These are phyloP conservation scores for Trametes sp. DNA, from an alignment of 1,284 basidiomycete species.

Conservation along the genomic window DNA sequence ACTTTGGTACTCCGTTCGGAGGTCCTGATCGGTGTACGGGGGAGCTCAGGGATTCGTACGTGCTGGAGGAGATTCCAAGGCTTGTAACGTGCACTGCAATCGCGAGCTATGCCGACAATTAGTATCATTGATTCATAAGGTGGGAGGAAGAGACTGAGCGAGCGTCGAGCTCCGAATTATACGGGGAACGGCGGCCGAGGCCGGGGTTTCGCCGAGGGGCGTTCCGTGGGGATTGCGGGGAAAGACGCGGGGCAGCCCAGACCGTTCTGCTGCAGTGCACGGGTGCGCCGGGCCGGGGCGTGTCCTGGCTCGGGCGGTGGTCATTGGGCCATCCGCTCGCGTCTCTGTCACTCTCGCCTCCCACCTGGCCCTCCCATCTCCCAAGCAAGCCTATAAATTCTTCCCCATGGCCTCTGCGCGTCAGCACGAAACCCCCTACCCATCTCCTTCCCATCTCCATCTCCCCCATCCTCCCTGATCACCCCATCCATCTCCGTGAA, in stretches of 20 bases:
- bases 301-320: too few relatives aligned
- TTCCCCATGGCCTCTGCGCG: slow-evolving; percentile 2
- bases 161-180: not conserved
- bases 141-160: too few relatives aligned
- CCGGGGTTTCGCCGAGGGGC: slow-evolving; percentile 15
- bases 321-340: too few relatives aligned
- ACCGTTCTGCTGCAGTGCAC: not conserved
- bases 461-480: too few relatives aligned
- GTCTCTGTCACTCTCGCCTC: not conserved
- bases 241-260: slow-evolving; percentile 15
- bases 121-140: too few relatives aligned
- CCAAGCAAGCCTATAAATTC: slow-evolving; percentile 22
- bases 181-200: not conserved
- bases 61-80: too few relatives aligned
- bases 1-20: too few relatives aligned
- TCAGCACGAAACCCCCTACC: not conserved
- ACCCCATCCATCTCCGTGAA: slow-evolving; percentile 2
- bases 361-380: not conserved
- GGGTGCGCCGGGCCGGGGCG: slow-evolving; percentile 11
- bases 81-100: too few relatives aligned
- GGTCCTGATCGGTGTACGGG: too few relatives aligned
- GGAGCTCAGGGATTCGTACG: too few relatives aligned
- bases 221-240: slow-evolving; percentile 27
- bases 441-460: too few relatives aligned
- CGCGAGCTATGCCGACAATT: too few relatives aligned